These are phyloP conservation scores for Perkinsus marinus DNA, from an alignment of 169 alveolate species.

Conservation along the genomic window DNA sequence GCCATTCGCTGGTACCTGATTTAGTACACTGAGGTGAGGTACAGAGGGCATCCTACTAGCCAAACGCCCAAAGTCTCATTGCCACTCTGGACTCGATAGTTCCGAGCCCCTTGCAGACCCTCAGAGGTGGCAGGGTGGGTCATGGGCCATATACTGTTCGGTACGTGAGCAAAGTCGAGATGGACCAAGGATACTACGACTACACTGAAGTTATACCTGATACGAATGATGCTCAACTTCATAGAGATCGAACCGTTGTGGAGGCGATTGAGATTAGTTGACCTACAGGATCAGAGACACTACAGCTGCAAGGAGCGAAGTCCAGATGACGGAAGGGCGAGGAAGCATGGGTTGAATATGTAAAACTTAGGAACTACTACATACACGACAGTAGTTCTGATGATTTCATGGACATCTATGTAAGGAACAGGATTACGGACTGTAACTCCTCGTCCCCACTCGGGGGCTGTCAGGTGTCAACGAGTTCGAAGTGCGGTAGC, in stretches of 20 bases:
- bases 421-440: too few relatives aligned
- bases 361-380: not conserved
- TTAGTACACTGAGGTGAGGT: not conserved
- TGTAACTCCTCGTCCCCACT: too few relatives aligned
- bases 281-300: not conserved
- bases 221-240: not conserved
- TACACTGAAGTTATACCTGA: not conserved
- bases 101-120: not conserved
- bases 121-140: not conserved
- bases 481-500: too few relatives aligned
- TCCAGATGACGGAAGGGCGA: not conserved
- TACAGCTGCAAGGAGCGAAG: not conserved
- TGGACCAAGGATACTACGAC: not conserved
- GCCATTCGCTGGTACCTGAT: not conserved
- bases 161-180: not conserved
- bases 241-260: too few relatives aligned
- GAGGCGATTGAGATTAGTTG: not conserved
- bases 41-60: not conserved
- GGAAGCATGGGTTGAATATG: not conserved
- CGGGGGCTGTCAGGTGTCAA: too few relatives aligned
- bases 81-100: not conserved
- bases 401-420: too few relatives aligned
- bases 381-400: not conserved
- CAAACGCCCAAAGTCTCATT: not conserved
- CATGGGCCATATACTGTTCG: not conserved